Evolutionary conservation across 2,329 filamentous ascomycete genomes (phyloP), one percentile per base, ranked within the genome.

Genomic region (Colletotrichum orchidophilum): DNA sequence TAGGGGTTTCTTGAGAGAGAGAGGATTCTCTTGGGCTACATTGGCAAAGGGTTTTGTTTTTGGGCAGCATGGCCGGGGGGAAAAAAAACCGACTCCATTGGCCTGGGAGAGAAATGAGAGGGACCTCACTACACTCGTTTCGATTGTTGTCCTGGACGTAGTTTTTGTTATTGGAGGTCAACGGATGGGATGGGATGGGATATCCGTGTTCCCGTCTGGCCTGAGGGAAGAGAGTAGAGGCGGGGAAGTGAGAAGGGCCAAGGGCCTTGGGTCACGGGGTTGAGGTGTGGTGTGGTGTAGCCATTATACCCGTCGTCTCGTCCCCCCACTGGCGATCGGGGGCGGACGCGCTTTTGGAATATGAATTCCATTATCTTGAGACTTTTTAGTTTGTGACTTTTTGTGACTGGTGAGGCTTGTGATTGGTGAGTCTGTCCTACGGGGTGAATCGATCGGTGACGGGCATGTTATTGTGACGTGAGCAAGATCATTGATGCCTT

Each of bases 241-340:
- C 5, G 12, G 33, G 57, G 50, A 63, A 3, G 18, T 33, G 49
- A 49, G 21, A 33, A 18, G 27, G 24, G 12, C n/a, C n/a, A n/a
- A n/a, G n/a, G n/a, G n/a, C n/a, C n/a, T n/a, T 24, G 24, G 18
- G 39, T 39, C 27, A 50, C 42, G 27, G 29, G 57, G 57, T 3
- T n/a, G 27, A n/a, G 39, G 58, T 35, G 26, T 15, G 66, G 29
- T 24, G 55, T 1, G 66, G 27, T 29, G 69, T 70, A 66, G 59
- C 70, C 49, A 65, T 70, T 70, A 72, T 72, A 72, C 70, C 70
- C 70, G 61, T 63, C 63, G 67, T 63, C 21, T 26, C 26, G 35
- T 13, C 50, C 31, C 46, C 46, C 33, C 5, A 52, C 55, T 24
- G 11, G 7, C 39, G 39, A 46, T 46, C 39, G 55, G 39, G 24